Percentiles rank a stretch among this genome's conserved stretches.
Evolutionary conservation across 2,329 filamentous ascomycete species (phyloP).

Genomic region (Cladophialophora exuberans): DNA sequence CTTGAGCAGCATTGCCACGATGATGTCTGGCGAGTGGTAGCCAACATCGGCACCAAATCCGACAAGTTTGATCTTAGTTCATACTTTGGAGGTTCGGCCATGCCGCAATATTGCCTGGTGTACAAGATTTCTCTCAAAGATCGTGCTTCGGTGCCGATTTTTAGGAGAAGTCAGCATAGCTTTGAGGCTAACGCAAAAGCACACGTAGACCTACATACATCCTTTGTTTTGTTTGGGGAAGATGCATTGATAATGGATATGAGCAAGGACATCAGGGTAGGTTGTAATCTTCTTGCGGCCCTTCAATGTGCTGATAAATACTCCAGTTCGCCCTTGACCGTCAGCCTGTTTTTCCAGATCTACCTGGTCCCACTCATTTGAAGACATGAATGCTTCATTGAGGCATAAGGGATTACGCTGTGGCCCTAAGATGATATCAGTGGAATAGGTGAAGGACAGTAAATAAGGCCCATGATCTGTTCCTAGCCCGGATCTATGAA

Average conservation of each 20-base stretch:
- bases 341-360: constrained; percentile 1
- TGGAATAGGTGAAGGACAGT: too few relatives aligned
- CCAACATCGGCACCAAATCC: background rate
- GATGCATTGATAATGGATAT: background rate
- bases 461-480: too few relatives aligned
- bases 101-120: constrained; percentile 1
- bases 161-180: background rate
- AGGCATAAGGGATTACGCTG: too few relatives aligned
- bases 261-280: background rate
- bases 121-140: constrained; percentile 4
- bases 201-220: background rate
- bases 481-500: too few relatives aligned
- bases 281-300: background rate
- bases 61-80: background rate
- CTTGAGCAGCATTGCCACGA: constrained; percentile 1
- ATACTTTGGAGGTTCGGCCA: background rate
- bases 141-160: background rate
- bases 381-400: too few relatives aligned
- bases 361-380: constrained; percentile 1
- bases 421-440: too few relatives aligned
- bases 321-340: background rate
- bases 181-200: background rate
- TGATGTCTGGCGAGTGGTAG: background rate
- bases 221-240: background rate
- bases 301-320: background rate